Conservation (phyloP, 768 basidiomycete genomes). For the Boletus fagicola region DNA sequence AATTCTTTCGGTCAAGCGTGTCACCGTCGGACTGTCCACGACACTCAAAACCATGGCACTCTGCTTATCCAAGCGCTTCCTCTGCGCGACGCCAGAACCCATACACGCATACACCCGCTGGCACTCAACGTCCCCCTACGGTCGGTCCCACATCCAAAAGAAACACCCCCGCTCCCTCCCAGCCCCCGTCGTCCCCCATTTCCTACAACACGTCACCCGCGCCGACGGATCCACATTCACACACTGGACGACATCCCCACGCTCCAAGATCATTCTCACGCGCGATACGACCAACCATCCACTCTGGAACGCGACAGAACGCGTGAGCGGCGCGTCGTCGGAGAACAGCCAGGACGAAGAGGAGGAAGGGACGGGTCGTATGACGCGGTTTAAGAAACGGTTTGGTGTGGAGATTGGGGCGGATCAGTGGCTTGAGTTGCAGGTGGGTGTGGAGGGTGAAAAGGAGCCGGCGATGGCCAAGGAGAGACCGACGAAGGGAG, state of each 20-base stretch:
- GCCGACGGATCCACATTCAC: slow-evolving; percentile 87
- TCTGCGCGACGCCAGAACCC: slow-evolving; percentile 1
- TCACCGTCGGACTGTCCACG: too few species aligned
- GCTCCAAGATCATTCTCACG: slow-evolving; percentile 70
- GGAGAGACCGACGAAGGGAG: slow-evolving; percentile 16
- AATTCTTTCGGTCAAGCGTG: not conserved
- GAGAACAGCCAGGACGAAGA: slow-evolving; percentile 57
- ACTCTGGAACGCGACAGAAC: slow-evolving; percentile 71
- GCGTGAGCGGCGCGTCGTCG: slow-evolving; percentile 47
- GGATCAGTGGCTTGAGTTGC: slow-evolving; percentile 31
- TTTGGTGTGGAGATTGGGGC: slow-evolving; percentile 55
- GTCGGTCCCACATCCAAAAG: slow-evolving; percentile 81
- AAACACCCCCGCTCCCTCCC: slow-evolving; percentile 66
- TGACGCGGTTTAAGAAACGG: slow-evolving; percentile 75
- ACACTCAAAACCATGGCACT: slow-evolving; percentile 12
- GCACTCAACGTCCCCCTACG: slow-evolving; percentile 76
- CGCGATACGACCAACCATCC: slow-evolving; percentile 90
- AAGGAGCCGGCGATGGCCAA: slow-evolving; percentile 28
- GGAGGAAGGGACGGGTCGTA: slow-evolving; percentile 66
- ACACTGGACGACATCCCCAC: slow-evolving; percentile 88
- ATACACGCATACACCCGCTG: slow-evolving; percentile 31
- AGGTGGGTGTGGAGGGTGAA: slow-evolving; percentile 27
- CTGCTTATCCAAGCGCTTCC: slow-evolving; percentile 13
- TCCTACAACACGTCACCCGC: slow-evolving; percentile 80
- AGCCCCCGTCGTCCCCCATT: slow-evolving; percentile 81